Base-by-base conservation (phyloP, 1,284 basidiomycete genomes). In the Moesziomyces parantarcticus region DNA sequence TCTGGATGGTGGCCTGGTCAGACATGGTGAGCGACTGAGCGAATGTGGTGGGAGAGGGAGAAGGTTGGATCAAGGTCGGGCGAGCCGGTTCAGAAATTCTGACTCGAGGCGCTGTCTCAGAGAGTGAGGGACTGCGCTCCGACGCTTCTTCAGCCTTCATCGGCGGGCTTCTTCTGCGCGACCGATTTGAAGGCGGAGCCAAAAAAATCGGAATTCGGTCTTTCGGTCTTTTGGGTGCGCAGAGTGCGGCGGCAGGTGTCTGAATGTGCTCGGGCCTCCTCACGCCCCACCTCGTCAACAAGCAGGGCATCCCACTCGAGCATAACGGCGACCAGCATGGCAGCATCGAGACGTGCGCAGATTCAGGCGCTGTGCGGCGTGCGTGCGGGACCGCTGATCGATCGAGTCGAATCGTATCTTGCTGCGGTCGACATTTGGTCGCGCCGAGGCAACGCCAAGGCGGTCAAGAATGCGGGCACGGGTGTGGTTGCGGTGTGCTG, bases 381-480 rank as follows among this genome's bases (percentile, higher is more conserved):
- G 29, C 62, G 59, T n/a, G 50, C 53, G 8, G 72, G 72, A 9
- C 51, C 66, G 13, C 50, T 75, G 25, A 65, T 75, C 48, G 72
- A 75, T 42, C 58, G 72, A 23, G 67, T 58, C 51, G 72, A 75
- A 41, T 65, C 72, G 23, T 75, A 75, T 39, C 56, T 75, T 4
- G 72, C 72, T 20, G 72, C 72, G 4, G 67, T 75, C 21, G 67
- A 70, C 44, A 47, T 75, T 21, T 75, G 72, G 72, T 65, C 72
- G 14, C 61, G 72, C 22, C 21, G 67, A 54, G 72, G 72, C 32
- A 75, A 75, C 36, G 62, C 63, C 10, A 75, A 70, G 39, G 58
- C 60, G 22, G 63, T 75, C 52, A 70, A 66, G 61, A 70, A 61
- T 43, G 66, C 67, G 22, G 72, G 66, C 9, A 63, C 72, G 1